Percentiles rank a stretch among this genome's conserved stretches.
Evolutionary conservation across 768 basidiomycete species (phyloP).

Genomic region (Suillus clintonianus): DNA sequence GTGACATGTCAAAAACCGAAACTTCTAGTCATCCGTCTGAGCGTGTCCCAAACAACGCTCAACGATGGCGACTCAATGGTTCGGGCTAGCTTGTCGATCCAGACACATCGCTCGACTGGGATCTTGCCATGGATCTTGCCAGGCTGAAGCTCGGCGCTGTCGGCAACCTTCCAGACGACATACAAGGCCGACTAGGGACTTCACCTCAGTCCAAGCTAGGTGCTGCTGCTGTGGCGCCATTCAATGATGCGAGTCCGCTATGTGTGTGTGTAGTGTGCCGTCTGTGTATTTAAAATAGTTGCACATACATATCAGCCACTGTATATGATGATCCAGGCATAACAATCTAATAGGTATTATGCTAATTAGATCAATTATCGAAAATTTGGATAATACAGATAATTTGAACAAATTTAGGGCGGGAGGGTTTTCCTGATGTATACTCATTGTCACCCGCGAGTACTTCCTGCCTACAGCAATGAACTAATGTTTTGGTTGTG

Average conservation of each 20-base stretch:
- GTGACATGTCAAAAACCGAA: slow-evolving; percentile 21
- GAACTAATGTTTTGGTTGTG: no score
- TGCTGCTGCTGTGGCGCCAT: slow-evolving; percentile 51
- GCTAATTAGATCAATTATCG: no score
- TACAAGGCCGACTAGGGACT: slow-evolving; percentile 56
- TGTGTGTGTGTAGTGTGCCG: no score
- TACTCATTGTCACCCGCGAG: no score
- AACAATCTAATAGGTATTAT: no score
- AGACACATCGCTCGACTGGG: slow-evolving; percentile 61
- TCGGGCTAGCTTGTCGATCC: slow-evolving; percentile 64
- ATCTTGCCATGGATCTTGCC: slow-evolving; percentile 71
- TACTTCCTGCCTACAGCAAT: no score
- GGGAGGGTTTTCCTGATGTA: no score
- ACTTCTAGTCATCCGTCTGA: slow-evolving; percentile 35
- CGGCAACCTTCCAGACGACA: slow-evolving; percentile 51
- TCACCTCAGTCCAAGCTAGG: slow-evolving; percentile 66
- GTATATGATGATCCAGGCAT: no score
- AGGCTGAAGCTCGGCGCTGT: slow-evolving; percentile 68
- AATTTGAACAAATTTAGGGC: no score
- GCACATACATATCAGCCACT: no score
- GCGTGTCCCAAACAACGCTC: slow-evolving; percentile 38
- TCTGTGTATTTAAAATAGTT: no score
- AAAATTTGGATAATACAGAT: no score
- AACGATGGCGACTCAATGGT: slow-evolving; percentile 66
- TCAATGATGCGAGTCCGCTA: slow-evolving; percentile 70